Evolutionary conservation across 169 alveolate genomes (phyloP).

Genomic region (Eimeria falciformis): DNA sequence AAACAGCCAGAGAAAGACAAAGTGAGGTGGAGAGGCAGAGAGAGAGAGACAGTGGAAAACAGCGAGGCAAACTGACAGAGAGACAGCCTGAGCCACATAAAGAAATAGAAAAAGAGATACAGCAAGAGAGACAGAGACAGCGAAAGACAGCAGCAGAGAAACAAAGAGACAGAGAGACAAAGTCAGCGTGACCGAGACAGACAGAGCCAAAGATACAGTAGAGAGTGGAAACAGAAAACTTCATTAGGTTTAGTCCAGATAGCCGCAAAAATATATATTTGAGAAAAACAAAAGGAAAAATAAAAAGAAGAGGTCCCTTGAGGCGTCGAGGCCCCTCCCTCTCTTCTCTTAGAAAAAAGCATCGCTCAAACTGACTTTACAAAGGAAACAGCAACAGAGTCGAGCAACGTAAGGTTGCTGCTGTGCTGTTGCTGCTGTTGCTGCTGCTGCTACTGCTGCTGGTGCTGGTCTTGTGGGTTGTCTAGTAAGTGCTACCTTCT

Average conservation of each 20-base stretch:
- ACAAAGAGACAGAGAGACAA: neutral
- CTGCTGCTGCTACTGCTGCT: conserved; percentile 23
- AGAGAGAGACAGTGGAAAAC: neutral
- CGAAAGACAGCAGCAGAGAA: neutral
- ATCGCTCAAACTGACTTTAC: neutral
- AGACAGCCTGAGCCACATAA: neutral
- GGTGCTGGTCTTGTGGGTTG: neutral
- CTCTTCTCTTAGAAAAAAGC: neutral
- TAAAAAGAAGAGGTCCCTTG: neutral
- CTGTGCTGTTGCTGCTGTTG: neutral
- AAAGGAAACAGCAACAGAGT: neutral
- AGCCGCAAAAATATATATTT: conserved; percentile 30
- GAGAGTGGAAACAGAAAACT: neutral
- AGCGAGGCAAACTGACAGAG: neutral
- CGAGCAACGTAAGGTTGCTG: neutral
- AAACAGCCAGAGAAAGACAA: neutral
- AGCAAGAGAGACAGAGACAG: conserved; percentile 3
- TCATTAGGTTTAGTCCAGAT: neutral
- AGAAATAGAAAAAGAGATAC: neutral
- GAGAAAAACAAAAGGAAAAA: conserved; percentile 5
- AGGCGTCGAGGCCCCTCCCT: neutral
- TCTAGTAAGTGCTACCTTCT: neutral
- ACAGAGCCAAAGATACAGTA: conserved; percentile 4
- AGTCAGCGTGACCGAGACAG: neutral
- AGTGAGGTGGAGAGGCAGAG: neutral